Conservation (phyloP, 1,284 basidiomycete genomes). For the Pseudozyma sp. region DNA sequence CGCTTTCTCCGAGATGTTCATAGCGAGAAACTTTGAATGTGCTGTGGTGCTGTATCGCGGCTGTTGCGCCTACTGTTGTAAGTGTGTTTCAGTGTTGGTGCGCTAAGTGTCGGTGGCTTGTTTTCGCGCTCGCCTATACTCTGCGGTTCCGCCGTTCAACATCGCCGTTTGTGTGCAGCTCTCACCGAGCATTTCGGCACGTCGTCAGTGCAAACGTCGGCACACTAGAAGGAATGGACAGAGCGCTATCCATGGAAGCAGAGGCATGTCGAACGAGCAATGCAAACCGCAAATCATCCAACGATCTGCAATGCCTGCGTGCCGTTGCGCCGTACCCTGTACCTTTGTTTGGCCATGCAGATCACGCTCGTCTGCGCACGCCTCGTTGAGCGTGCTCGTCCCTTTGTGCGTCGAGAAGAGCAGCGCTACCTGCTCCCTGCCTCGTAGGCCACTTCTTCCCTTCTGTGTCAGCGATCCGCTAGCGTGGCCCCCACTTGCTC, state of each 20-base stretch:
- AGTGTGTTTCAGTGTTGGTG: too few relatives aligned
- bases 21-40: not conserved
- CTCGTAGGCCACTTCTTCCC: not conserved
- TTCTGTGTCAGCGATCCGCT: not conserved
- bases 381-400: not conserved
- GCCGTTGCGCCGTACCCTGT: not conserved
- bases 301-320: too few relatives aligned
- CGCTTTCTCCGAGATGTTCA: constrained; percentile 15
- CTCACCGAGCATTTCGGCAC: constrained; percentile 8
- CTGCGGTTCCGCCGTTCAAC: constrained; percentile 23
- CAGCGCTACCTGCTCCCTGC: not conserved
- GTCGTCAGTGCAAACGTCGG: not conserved
- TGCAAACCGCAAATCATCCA: not conserved
- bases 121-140: too few relatives aligned
- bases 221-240: not conserved
- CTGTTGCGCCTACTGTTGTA: constrained; percentile 3
- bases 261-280: constrained; percentile 4
- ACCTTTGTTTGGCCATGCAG: not conserved
- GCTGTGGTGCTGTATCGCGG: not conserved
- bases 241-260: not conserved
- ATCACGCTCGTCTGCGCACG: not conserved
- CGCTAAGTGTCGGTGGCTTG: too few relatives aligned
- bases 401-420: too few relatives aligned
- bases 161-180: constrained; percentile 9
- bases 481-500: not conserved